Evolutionary conservation across 768 basidiomycete species (phyloP), one percentile per base, ranked within the genome.

Genomic region (Ramaria rubella): DNA sequence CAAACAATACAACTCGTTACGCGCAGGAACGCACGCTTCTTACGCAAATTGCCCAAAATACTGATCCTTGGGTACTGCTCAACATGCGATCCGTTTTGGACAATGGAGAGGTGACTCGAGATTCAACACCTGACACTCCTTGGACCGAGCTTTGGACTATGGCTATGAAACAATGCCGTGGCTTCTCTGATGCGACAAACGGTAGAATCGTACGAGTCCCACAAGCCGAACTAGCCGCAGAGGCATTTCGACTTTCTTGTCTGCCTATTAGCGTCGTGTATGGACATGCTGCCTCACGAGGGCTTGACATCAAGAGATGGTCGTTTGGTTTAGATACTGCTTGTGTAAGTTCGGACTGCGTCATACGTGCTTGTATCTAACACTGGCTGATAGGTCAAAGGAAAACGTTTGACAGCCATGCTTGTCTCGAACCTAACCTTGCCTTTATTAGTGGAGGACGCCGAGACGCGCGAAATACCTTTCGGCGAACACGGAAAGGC

Each of bases 261-360:
- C 78, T 81, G 62, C 87, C 90, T 1, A 76, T 82, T 1, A 87
- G 80, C 36, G 83, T 91, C n/a, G 70, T 95, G 5, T 96, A 95
- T 67, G 94, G 92, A 0, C 94, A 96, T 64, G 78, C 84, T 7
- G 93, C 94, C 5, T 73, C 78, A 3, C 76, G 89, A 26, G 90
- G 88, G 12, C 75, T 96, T 12, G 90, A 94, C 67, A 69, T 92
- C 61, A 85, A 87, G 59, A 76, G 87, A 21, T 95, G 87, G 86
- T 81, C 85, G 2, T 72, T 93, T 58, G 94, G 94, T 1, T 70
- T 95, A 31, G 94, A 98, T 67, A 79, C 87, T 0, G 94, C 90
- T 11, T 95, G 93, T 65, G 88, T 92, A 67, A 67, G 84, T 74
- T 42, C 46, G 50, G 36, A 19, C 9, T 1, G 34, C 24, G 33